A percentile compares a stretch with the other conserved stretches of the same genome.
phyloP scores from a whole-genome alignment of 768 basidiomycete species.

The Boletus rubescentipes region DNA sequence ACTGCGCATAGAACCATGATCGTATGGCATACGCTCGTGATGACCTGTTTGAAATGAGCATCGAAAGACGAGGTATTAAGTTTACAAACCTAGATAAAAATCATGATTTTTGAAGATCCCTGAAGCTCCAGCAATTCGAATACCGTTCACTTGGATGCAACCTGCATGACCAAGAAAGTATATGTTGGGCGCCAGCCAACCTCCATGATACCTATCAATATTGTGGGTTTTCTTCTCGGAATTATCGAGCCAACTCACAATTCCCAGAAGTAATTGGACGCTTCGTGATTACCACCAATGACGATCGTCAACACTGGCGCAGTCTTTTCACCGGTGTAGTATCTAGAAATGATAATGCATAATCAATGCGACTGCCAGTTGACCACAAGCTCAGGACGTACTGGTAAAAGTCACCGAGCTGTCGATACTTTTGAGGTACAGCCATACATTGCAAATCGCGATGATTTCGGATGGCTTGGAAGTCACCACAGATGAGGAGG shows the following conservation, averaged over 20 bases:
- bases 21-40: slow-evolving; percentile 82
- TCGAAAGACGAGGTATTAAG: background rate
- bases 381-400: slow-evolving; percentile 28
- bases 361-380: background rate
- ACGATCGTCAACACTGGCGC: slow-evolving; percentile 90
- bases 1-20: slow-evolving; percentile 66
- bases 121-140: slow-evolving; percentile 87
- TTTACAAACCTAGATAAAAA: slow-evolving; percentile 58
- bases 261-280: slow-evolving; percentile 96
- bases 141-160: slow-evolving; percentile 80
- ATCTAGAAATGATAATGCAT: slow-evolving; percentile 44
- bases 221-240: slow-evolving; percentile 1
- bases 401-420: slow-evolving; percentile 83
- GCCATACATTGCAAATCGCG: slow-evolving; percentile 89
- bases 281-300: slow-evolving; percentile 98
- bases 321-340: slow-evolving; percentile 79
- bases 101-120: slow-evolving; percentile 87
- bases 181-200: slow-evolving; percentile 95
- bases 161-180: slow-evolving; percentile 95
- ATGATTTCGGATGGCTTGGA: slow-evolving; percentile 86
- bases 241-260: slow-evolving; percentile 51
- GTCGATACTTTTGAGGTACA: slow-evolving; percentile 85
- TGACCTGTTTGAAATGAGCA: slow-evolving; percentile 50
- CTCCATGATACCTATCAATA: slow-evolving; percentile 79
- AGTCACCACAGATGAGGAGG: slow-evolving; percentile 94